Evolutionary conservation across 2,329 filamentous ascomycete species (phyloP), one percentile per base, ranked within the genome.

Genomic region (Ampelomyces quisqualis): DNA sequence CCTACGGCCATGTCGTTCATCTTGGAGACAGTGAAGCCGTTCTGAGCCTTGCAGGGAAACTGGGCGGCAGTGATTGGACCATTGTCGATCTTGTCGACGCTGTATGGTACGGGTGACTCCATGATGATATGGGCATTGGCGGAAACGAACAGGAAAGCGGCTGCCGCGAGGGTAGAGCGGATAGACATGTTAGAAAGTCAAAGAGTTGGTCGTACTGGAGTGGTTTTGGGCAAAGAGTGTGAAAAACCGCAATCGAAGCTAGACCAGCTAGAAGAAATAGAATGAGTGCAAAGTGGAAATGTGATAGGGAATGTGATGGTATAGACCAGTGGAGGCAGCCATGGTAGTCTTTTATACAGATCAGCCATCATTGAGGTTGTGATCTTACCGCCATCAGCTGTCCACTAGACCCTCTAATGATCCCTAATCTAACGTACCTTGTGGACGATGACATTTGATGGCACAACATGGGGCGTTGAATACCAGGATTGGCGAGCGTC

Each of bases 41-140:
- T 37, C 1, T 67, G 29, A 2, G 27, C 24, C 40, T 69, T 65
- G 81, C 91, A 97, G 0, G 91, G 91, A 64, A 85, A 97, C 62
- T 95, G 73, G 14, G 70, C 59, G 0, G 66, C 65, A 0, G 61
- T 53, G 1, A 96, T 76, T 0, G 91, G 90, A 1, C 70, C 68
- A 67, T 85, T 93, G 69, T 77, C 74, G 14, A 78, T 67, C 23
- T 69, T 65, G 31, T 57, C 71, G 55, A 53, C 71, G 58, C 55
- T 81, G 88, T 49, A 69, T 0, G 88, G 88, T 2, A 76, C 67
- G 0, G 91, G 90, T 2, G 70, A 73, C 35, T 57, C 69, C 78
- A 96, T 86, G 26, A 79, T 72, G 72, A 96, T 84, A 65, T 97
- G 91, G 23, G 86, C 87, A 40, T 79, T 78, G 57, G 75, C 78